phyloP scores from a whole-genome alignment of 2,329 filamentous ascomycete genomes.

The Bipolaris zeicola region DNA sequence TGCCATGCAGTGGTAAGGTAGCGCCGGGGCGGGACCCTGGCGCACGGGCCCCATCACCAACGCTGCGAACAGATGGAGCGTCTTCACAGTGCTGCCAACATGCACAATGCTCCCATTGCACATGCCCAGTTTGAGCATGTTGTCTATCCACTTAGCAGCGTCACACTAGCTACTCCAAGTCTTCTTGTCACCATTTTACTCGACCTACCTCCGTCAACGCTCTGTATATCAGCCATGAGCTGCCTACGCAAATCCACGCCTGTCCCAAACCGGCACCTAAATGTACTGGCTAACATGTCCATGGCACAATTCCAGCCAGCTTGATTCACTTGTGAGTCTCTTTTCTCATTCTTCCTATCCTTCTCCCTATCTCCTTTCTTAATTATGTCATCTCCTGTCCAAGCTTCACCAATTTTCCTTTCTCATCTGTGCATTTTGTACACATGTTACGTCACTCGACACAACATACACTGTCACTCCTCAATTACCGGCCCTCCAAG shows the following conservation, averaged over 20 bases:
- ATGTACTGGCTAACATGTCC: not conserved
- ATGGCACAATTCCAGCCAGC: not conserved
- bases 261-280: constrained; percentile 2
- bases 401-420: not conserved
- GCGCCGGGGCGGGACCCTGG: constrained; percentile 19
- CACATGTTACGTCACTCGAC: constrained; percentile 11
- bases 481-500: not conserved
- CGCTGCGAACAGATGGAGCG: constrained; percentile 3
- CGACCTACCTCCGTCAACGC: too few relatives aligned
- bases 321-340: not conserved
- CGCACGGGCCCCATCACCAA: constrained; percentile 13
- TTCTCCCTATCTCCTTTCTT: not conserved
- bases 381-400: not conserved
- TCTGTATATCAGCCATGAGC: not conserved
- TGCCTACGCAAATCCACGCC: not conserved
- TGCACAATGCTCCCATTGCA: not conserved
- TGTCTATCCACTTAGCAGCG: too few relatives aligned
- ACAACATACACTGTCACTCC: not conserved
- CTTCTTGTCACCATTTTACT: too few relatives aligned
- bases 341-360: not conserved
- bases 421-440: not conserved
- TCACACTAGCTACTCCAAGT: too few relatives aligned
- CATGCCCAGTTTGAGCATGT: too few relatives aligned
- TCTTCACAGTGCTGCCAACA: not conserved
- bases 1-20: constrained; percentile 16